Base-by-base conservation (phyloP, 805 yeast species). In the Starmerella bombi region DNA sequence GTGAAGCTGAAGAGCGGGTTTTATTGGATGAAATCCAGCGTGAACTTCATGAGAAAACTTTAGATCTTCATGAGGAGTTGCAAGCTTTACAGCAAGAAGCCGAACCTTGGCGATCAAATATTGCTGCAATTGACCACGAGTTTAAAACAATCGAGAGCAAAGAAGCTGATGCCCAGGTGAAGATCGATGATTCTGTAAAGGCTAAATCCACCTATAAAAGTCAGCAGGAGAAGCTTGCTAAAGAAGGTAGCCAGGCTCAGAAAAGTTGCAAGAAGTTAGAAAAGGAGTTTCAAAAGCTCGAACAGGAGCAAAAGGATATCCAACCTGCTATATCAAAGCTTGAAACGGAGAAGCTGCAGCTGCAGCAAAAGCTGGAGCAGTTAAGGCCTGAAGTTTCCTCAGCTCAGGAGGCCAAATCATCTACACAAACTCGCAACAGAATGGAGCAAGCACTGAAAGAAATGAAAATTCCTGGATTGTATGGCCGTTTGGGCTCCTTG, bases 401-500 rank as follows among this genome's bases (percentile, higher is more conserved):
- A 16, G 83, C 94, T 0, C 64, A 71, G 31, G 69, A 70, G 19
- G 67, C 80, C 2, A 62, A 77, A 9, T 64, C 72, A 2, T 71
- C 63, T 17, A 63, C 65, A 14, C 77, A 80, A 51, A 78, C 81
- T 45, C 83, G 79, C 53, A 81, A 72, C 50, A 72, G 75, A 43
- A 93, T 91, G 4, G 64, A 85, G 16, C 56, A 75, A 0, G 80
- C 85, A 14, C 66, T 91, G 41, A 63, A 67, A 43, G 71, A 79
- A 46, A 61, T 91, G 29, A 78, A 78, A 42, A 71, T 93, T 19
- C 63, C 64, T 5, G 98, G 97, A 0, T 82, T 88, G 50, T 69
- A 82, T 56, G 98, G 97, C 0, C 67, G 95, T 46, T 63, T 91
- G 14, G 99, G 98, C 15, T 93, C 84, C 50, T 63, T 91, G 34